These are phyloP conservation scores for Syncephalastrum monosporum DNA, from an alignment of 371 early-diverging fungal genomes.

Conservation along the genomic window DNA sequence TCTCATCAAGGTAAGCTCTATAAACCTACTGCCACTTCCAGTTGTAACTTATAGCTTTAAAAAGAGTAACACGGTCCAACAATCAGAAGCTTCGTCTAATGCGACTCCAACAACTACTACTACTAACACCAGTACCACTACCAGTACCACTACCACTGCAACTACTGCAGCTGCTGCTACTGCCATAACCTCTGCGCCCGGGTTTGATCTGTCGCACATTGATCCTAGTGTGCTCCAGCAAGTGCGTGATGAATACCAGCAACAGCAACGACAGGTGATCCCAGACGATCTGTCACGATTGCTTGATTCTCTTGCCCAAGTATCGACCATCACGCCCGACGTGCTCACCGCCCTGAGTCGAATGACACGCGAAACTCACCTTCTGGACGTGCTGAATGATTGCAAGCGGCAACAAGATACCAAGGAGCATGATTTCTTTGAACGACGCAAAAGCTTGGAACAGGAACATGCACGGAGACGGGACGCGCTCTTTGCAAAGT, in stretches of 20 bases:
- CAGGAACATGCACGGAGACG: slow-evolving; percentile 24
- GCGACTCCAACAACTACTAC: too few relatives aligned
- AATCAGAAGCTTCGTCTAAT: too few relatives aligned
- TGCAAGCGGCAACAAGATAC: slow-evolving; percentile 33
- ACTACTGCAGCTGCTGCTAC: too few relatives aligned
- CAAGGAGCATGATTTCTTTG: slow-evolving; percentile 34
- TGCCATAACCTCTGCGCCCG: too few relatives aligned
- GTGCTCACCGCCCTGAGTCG: slow-evolving; percentile 29
- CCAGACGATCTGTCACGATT: slow-evolving; percentile 14
- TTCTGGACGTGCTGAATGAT: slow-evolving; percentile 25
- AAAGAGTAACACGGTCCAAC: too few relatives aligned
- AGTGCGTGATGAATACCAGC: slow-evolving; percentile 39
- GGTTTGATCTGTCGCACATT: slow-evolving; percentile 26
- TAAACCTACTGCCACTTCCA: too few relatives aligned
- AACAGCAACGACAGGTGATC: neutral
- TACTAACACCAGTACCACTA: too few relatives aligned
- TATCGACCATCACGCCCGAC: slow-evolving; percentile 37
- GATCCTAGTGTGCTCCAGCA: slow-evolving; percentile 35
- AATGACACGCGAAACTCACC: slow-evolving; percentile 34
- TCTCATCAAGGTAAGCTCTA: too few relatives aligned
- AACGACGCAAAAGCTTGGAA: slow-evolving; percentile 27
- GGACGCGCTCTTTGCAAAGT: slow-evolving; percentile 38
- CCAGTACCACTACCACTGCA: too few relatives aligned
- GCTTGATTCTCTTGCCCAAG: slow-evolving; percentile 20
- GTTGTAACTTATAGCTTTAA: too few relatives aligned